These are phyloP conservation scores for Pyrus bretschneideri DNA, from an alignment of 306 rosid species.

Conservation along the genomic window DNA sequence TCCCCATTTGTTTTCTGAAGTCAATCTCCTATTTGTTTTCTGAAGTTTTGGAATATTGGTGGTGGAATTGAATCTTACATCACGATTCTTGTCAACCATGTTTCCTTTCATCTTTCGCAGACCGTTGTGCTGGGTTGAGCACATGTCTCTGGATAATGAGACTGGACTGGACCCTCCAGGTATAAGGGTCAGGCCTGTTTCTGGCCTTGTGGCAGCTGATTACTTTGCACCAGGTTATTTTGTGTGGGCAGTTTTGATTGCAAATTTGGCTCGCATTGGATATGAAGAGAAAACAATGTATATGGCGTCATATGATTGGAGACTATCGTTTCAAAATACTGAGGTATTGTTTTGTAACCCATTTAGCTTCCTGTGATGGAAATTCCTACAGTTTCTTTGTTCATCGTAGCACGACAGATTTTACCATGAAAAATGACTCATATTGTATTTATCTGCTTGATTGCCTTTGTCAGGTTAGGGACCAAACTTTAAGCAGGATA, in stretches of 20 bases:
- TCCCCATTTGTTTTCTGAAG: background rate
- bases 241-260: conserved; percentile 89
- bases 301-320: conserved; percentile 91
- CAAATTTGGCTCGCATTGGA: conserved; percentile 84
- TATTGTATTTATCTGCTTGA: conserved; percentile 12
- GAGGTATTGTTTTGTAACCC: conserved; percentile 41
- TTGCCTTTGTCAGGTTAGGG: conserved; percentile 55
- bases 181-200: conserved; percentile 73
- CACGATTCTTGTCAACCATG: background rate
- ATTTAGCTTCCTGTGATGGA: conserved; percentile 2
- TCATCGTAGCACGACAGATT: background rate
- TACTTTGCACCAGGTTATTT: conserved; percentile 90
- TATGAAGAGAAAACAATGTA: conserved; percentile 88
- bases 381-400: background rate
- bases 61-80: background rate
- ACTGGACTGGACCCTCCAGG: conserved; percentile 73
- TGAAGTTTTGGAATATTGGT: conserved; percentile 1
- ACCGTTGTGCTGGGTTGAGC: conserved; percentile 81
- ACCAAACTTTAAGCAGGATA: conserved; percentile 66
- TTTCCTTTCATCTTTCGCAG: conserved; percentile 32
- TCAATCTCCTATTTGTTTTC: background rate
- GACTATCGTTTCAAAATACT: conserved; percentile 80
- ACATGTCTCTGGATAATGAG: conserved; percentile 81
- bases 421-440: conserved; percentile 6
- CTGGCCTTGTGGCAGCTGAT: conserved; percentile 97